Conservation (phyloP, 2,329 filamentous ascomycete genomes). For the Diplodia seriata region DNA sequence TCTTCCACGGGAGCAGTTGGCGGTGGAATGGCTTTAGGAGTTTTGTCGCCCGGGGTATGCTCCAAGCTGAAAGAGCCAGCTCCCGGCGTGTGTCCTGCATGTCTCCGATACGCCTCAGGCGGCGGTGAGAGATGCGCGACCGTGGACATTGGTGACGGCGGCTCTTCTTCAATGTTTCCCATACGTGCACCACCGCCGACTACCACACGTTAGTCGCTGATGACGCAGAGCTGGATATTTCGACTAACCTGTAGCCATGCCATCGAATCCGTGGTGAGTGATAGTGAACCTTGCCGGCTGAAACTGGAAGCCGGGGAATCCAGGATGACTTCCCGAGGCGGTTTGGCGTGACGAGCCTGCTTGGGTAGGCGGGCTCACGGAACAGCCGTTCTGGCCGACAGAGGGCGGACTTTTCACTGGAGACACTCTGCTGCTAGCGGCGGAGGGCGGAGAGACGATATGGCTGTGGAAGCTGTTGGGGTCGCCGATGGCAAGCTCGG, state of each 20-base stretch:
- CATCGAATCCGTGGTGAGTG: slow-evolving; percentile 24
- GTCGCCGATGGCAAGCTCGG: slow-evolving; percentile 30
- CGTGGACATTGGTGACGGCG: slow-evolving; percentile 44
- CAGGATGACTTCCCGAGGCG: slow-evolving; percentile 6
- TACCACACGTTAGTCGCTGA: slow-evolving; percentile 34
- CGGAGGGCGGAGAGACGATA: slow-evolving; percentile 30
- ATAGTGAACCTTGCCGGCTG: slow-evolving; percentile 12
- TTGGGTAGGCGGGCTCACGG: slow-evolving; percentile 16
- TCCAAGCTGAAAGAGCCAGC: slow-evolving; percentile 33
- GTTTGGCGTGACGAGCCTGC: not conserved
- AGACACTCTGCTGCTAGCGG: slow-evolving; percentile 15
- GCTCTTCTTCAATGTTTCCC: slow-evolving; percentile 38
- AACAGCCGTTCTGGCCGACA: not conserved
- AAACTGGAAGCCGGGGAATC: slow-evolving; percentile 15
- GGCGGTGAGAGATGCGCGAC: slow-evolving; percentile 44
- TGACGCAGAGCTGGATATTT: slow-evolving; percentile 39
- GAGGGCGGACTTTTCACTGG: slow-evolving; percentile 25
- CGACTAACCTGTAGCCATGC: slow-evolving; percentile 26
- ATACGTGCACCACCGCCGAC: slow-evolving; percentile 2
- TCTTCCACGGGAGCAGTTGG: not conserved
- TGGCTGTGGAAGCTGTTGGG: slow-evolving; percentile 26
- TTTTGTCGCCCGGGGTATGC: slow-evolving; percentile 25
- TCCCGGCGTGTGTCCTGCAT: slow-evolving; percentile 48
- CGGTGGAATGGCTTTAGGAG: slow-evolving; percentile 18
- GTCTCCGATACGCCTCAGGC: slow-evolving; percentile 44